phyloP scores from a whole-genome alignment of 352 stramenopile species.

The Phytophthora pini region DNA sequence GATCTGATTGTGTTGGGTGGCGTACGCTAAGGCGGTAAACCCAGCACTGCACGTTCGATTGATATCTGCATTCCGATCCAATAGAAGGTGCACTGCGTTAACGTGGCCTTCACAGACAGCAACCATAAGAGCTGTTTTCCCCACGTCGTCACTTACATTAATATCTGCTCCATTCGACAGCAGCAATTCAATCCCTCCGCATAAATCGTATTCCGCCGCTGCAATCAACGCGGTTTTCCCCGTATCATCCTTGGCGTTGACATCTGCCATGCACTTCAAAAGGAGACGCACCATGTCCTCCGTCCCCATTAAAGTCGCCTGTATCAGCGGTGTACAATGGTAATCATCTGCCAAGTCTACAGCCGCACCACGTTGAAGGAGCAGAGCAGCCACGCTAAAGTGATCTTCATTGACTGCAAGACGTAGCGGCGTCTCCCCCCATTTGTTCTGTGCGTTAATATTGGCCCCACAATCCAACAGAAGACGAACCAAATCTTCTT shows the following conservation, averaged over 20 bases:
- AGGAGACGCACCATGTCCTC: conserved; percentile 1
- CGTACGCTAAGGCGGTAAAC: not conserved
- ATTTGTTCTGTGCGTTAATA: not conserved
- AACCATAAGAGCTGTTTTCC: not conserved
- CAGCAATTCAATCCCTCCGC: not conserved
- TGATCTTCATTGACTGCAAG: conserved; percentile 4
- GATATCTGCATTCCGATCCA: not conserved
- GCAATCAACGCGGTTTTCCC: conserved; percentile 3
- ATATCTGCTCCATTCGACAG: not conserved
- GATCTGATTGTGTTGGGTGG: not conserved
- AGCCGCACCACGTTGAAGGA: not conserved
- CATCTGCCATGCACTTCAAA: not conserved
- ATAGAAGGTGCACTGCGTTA: not conserved
- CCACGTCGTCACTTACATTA: conserved; percentile 3
- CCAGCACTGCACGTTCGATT: conserved; percentile 2
- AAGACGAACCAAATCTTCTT: not conserved
- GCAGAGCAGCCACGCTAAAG: not conserved
- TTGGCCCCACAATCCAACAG: not conserved
- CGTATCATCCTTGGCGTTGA: conserved; percentile 1
- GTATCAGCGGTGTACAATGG: not conserved
- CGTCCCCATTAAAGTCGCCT: not conserved
- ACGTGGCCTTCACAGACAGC: not conserved
- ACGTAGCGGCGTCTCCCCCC: not conserved
- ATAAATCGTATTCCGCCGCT: not conserved
- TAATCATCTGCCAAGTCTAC: not conserved